Evolutionary conservation across 192 early-diverging fungal species (phyloP).

Genomic region (Pilobolus umbonatus): DNA sequence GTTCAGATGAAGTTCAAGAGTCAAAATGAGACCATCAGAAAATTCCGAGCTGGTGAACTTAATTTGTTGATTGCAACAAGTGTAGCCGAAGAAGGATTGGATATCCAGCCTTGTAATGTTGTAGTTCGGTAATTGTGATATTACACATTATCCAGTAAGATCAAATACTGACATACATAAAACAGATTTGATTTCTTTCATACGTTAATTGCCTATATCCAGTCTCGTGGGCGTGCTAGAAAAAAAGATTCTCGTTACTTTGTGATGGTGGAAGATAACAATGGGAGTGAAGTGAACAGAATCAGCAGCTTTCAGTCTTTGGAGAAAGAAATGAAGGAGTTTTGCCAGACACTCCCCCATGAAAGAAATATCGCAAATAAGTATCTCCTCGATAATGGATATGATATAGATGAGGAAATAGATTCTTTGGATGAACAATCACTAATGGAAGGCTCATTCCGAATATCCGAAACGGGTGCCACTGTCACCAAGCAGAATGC

Average conservation of each 20-base stretch:
- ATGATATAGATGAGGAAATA: slow-evolving; percentile 9
- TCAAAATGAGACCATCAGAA: slow-evolving; percentile 57
- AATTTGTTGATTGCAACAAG: slow-evolving; percentile 87
- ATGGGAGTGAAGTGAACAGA: slow-evolving; percentile 33
- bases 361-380: slow-evolving; percentile 30
- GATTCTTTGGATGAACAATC: slow-evolving; percentile 41
- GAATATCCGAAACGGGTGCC: slow-evolving; percentile 65
- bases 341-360: slow-evolving; percentile 46
- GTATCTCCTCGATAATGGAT: slow-evolving; percentile 19
- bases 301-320: slow-evolving; percentile 34
- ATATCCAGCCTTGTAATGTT: slow-evolving; percentile 88
- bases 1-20: slow-evolving; percentile 46
- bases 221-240: slow-evolving; percentile 85
- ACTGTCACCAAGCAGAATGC: slow-evolving; percentile 66
- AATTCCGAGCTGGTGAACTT: slow-evolving; percentile 61
- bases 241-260: slow-evolving; percentile 69
- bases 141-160: too few relatives aligned
- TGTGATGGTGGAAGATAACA: slow-evolving; percentile 58
- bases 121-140: slow-evolving; percentile 60
- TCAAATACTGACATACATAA: too few relatives aligned
- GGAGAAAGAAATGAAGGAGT: slow-evolving; percentile 60
- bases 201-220: slow-evolving; percentile 75
- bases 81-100: slow-evolving; percentile 94
- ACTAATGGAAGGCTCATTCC: slow-evolving; percentile 46
- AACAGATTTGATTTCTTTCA: slow-evolving; percentile 75